Conservation (phyloP, 306 rosid genomes). For the Purshia tridentata region DNA sequence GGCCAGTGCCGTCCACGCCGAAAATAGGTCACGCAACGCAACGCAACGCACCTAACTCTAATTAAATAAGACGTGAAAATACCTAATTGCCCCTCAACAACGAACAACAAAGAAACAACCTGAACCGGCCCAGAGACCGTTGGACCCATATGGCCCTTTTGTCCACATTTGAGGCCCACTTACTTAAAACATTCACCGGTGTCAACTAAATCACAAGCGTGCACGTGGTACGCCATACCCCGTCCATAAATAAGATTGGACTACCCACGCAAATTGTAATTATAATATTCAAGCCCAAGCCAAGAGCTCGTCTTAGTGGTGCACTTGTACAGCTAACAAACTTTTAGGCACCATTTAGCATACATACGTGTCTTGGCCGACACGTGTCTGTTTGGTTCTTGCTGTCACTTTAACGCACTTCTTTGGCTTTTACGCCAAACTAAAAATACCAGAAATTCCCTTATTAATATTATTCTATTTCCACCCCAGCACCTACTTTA, state of each 20-base stretch:
- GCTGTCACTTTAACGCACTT: slow-evolving; percentile 5
- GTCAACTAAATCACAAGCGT: background rate
- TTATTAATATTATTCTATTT: background rate
- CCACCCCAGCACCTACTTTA: background rate
- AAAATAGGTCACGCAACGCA: background rate
- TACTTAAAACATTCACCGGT: background rate
- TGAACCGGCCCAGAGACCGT: background rate
- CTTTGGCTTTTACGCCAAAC: background rate
- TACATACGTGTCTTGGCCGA: background rate
- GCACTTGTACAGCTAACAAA: background rate
- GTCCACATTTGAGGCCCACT: background rate
- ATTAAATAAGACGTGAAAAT: background rate
- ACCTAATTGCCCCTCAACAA: background rate
- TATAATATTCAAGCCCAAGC: background rate
- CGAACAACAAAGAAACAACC: background rate
- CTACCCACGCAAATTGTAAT: too few species aligned
- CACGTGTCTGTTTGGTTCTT: background rate
- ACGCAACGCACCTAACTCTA: background rate
- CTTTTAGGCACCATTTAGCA: background rate
- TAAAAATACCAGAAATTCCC: background rate
- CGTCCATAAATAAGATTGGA: background rate
- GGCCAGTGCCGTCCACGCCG: slow-evolving; percentile 24
- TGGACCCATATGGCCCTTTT: background rate
- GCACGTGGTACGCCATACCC: background rate
- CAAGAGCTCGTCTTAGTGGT: background rate